Evolutionary conservation across 1,284 basidiomycete species (phyloP).

Genomic region (Takashimella tepidaria): DNA sequence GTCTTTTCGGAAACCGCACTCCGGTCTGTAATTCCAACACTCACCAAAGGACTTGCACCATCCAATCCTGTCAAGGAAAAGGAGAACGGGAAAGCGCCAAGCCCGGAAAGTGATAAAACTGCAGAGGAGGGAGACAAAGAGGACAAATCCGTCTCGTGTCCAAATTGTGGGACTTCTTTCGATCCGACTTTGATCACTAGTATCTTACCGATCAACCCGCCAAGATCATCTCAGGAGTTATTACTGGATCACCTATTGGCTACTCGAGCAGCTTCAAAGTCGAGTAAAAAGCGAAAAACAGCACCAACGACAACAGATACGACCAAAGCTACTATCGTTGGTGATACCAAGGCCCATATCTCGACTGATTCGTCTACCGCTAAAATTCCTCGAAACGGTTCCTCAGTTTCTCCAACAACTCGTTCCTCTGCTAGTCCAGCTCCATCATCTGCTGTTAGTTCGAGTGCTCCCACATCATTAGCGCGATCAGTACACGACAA

Average conservation of each 20-base stretch:
- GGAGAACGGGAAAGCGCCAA: neutral
- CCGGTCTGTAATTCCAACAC: slow-evolving; percentile 35
- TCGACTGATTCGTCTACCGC: slow-evolving; percentile 10
- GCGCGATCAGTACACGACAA: slow-evolving; percentile 37
- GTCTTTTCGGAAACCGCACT: slow-evolving; percentile 48
- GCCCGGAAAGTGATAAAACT: slow-evolving; percentile 16
- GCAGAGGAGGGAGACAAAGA: slow-evolving; percentile 1
- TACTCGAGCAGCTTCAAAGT: slow-evolving; percentile 35
- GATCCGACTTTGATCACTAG: slow-evolving; percentile 23
- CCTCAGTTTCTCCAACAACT: neutral
- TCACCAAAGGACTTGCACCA: slow-evolving; percentile 21
- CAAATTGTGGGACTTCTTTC: slow-evolving; percentile 44
- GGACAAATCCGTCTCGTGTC: slow-evolving; percentile 30
- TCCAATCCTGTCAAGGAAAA: slow-evolving; percentile 8
- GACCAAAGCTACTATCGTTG: slow-evolving; percentile 6
- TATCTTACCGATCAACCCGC: slow-evolving; percentile 42
- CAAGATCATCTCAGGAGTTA: slow-evolving; percentile 35
- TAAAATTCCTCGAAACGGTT: neutral
- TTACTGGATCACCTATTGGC: slow-evolving; percentile 37
- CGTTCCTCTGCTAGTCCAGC: neutral
- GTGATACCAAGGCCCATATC: neutral
- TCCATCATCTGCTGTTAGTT: neutral
- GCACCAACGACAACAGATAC: slow-evolving; percentile 3
- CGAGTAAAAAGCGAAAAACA: slow-evolving; percentile 34
- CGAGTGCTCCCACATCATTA: slow-evolving; percentile 7